A percentile compares a stretch with the other conserved stretches of the same genome.
These are phyloP conservation scores for Fraxinus sp. DNA, from an alignment of 305 asterid species.

Conservation along the genomic window DNA sequence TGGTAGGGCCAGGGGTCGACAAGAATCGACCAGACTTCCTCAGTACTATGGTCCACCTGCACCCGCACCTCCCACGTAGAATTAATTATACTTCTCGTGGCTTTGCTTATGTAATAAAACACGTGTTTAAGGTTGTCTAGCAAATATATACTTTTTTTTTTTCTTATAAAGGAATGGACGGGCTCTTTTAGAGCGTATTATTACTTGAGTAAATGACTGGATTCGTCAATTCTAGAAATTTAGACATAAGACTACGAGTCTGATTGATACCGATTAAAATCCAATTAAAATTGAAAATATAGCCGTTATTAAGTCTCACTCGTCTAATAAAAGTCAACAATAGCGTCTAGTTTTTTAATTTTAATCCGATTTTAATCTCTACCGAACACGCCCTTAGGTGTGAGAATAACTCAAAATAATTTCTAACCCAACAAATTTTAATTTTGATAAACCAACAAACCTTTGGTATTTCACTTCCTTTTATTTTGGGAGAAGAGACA, in stretches of 20 bases:
- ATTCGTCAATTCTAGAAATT: no score
- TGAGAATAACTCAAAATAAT: neutral
- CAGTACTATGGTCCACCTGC: slow-evolving; percentile 36
- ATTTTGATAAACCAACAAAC: neutral
- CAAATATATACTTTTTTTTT: no score
- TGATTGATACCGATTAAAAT: no score
- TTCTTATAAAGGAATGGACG: neutral
- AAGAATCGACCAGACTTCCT: slow-evolving; percentile 20
- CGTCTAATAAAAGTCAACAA: no score
- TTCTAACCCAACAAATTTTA: neutral
- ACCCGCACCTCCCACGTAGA: slow-evolving; percentile 34
- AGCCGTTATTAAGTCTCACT: no score
- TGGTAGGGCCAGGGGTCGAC: slow-evolving; percentile 40
- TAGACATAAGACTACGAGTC: no score
- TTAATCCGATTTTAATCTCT: neutral
- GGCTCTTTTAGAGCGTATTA: neutral
- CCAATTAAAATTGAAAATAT: no score
- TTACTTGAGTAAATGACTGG: neutral
- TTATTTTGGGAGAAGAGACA: neutral
- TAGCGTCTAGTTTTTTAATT: no score
- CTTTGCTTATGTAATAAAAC: neutral
- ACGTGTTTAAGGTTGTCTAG: neutral
- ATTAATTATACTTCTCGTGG: neutral
- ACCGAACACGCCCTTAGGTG: no score
- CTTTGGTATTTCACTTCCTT: neutral